These are phyloP conservation scores for Citrus trifoliata DNA, from an alignment of 345 rosid genomes.

Conservation along the genomic window DNA sequence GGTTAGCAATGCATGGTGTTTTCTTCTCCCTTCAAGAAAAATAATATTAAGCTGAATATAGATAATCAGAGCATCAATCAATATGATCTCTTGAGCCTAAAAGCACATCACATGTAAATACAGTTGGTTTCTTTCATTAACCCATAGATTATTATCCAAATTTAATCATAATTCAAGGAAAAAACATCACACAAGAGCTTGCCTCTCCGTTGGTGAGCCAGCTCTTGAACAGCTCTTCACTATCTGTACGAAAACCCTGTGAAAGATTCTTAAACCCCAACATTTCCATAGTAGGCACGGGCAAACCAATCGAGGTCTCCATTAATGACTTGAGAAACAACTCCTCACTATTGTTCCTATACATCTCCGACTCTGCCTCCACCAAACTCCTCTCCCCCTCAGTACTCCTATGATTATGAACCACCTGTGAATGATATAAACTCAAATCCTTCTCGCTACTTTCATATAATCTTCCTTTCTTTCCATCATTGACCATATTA, in stretches of 20 bases:
- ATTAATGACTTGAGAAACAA: slow-evolving; percentile 56
- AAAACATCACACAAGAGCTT: slow-evolving; percentile 18
- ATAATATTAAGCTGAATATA: background rate
- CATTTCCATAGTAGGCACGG: slow-evolving; percentile 54
- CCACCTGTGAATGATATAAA: slow-evolving; percentile 6
- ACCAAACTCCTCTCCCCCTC: slow-evolving; percentile 26
- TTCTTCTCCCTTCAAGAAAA: background rate
- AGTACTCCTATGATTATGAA: slow-evolving; percentile 8
- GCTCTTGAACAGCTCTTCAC: slow-evolving; percentile 74
- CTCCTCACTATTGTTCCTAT: slow-evolving; percentile 65
- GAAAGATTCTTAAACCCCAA: slow-evolving; percentile 55
- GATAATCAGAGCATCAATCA: background rate
- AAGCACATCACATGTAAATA: background rate
- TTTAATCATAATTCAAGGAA: background rate
- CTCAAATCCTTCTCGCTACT: slow-evolving; percentile 16
- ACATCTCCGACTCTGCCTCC: slow-evolving; percentile 47
- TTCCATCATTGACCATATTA: slow-evolving; percentile 29
- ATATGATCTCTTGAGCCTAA: background rate
- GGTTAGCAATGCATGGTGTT: background rate
- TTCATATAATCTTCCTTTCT: slow-evolving; percentile 13
- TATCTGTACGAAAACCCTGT: slow-evolving; percentile 51
- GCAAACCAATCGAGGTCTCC: slow-evolving; percentile 57
- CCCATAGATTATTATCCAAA: background rate
- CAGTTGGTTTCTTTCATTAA: background rate
- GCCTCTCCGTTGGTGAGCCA: slow-evolving; percentile 84